Evolutionary conservation across 805 yeast species (phyloP), one percentile per base, ranked within the genome.

Genomic region (Wickerhamiella sergipiensis): DNA sequence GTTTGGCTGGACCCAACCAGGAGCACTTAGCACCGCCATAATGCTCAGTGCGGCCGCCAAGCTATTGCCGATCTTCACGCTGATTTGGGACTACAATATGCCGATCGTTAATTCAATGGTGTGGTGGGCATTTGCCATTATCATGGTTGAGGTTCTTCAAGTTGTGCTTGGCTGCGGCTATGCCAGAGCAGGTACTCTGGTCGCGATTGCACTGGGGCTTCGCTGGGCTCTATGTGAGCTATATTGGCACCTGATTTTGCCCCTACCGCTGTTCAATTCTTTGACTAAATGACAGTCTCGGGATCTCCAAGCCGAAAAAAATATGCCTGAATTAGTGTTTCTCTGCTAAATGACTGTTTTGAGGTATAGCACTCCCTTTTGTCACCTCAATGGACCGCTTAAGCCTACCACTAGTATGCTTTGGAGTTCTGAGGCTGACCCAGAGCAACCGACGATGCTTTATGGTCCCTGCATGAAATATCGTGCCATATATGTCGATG

Each of bases 11-110:
- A 64, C 65, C 48, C 62, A 63, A 36, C 73, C 71, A 43, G 67
- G 66, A 44, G 66, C 75, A 15, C 64, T 89, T 17, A 74, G 87
- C 0, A 73, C 81, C 9, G 83, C 95, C 0, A 73, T 88, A 1
- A 62, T 89, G 45, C 74, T 88, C 6, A 81, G 97, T 0, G 80
- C 86, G 44, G 79, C 85, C 0, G 81, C 90, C 40, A 86, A 84
- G 61, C 71, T 90, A 21, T 81, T 90, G 55, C 98, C 98, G 0
- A 83, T 92, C 18, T 72, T 92, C 33, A 90, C 90, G 89, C 71
- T 92, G 31, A 90, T 92, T 36, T 92, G 99, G 99, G 92, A 95
- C 0, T 92, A 92, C 61, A 96, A 92, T 61, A 77, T 84, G n/a
- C 72, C 82, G 1, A 71, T 83, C 2, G 81, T 83, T 0, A 74